phyloP scores from a whole-genome alignment of 108 stramenopile genomes.

The Skeletonema costatum region DNA sequence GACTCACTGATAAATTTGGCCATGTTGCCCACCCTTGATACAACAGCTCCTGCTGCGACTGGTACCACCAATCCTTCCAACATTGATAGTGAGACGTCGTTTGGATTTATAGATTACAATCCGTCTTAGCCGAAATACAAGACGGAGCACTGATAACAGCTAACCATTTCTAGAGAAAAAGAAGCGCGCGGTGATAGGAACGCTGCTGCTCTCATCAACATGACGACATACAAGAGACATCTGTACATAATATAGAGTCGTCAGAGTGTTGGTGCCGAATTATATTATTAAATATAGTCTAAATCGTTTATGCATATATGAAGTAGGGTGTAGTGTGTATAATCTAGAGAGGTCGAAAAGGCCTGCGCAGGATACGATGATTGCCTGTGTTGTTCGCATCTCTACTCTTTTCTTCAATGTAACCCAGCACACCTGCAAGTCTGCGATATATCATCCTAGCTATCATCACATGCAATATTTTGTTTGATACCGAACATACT shows the following conservation, averaged over 20 bases:
- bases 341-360: no score
- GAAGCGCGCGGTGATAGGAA: not conserved
- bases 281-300: no score
- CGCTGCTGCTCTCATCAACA: not conserved
- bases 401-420: no score
- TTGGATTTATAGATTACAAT: not conserved
- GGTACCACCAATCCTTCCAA: not conserved
- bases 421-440: no score
- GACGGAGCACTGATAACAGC: not conserved
- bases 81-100: not conserved
- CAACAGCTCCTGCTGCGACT: not conserved
- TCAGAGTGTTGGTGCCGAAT: constrained; percentile 24
- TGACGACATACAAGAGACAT: not conserved
- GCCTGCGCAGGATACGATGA: no score
- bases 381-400: no score
- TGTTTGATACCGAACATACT: no score
- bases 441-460: no score
- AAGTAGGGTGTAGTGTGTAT: no score
- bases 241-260: not conserved
- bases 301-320: no score
- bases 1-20: constrained; percentile 79
- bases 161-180: not conserved
- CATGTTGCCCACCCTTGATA: constrained; percentile 55
- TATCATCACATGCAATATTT: no score
- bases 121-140: not conserved